A percentile compares a stretch with the other conserved stretches of the same genome.
Conservation (phyloP, 2,329 filamentous ascomycete species). For the Coniochaeta sp. region DNA sequence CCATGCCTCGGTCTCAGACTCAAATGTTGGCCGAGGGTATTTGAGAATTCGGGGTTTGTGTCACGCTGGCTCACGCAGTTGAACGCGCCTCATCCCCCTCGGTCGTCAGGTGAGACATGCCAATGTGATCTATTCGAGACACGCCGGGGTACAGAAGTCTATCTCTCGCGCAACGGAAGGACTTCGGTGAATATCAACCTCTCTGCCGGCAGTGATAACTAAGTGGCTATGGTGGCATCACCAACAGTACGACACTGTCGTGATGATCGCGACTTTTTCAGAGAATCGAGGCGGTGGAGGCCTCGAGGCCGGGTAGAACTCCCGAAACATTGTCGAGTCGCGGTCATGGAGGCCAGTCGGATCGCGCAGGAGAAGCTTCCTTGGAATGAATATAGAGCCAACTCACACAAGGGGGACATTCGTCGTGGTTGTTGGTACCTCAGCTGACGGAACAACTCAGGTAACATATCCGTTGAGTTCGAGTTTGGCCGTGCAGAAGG, state of each 20-base stretch:
- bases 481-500: not conserved
- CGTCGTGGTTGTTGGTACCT: not conserved
- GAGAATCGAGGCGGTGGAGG: not conserved
- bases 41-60: not conserved
- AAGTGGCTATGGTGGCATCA: not conserved
- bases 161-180: not conserved
- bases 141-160: not conserved
- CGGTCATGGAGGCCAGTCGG: not conserved
- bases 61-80: constrained; percentile 1
- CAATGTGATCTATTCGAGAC: constrained; percentile 2
- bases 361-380: not conserved
- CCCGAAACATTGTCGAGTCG: not conserved
- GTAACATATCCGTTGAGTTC: not conserved
- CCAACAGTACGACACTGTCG: not conserved
- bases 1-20: not conserved
- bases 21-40: not conserved
- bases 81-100: not conserved
- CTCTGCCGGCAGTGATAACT: not conserved
- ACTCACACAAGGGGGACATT: not conserved
- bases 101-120: not conserved
- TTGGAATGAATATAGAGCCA: not conserved
- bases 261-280: not conserved
- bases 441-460: not conserved
- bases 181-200: not conserved
- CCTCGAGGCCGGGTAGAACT: not conserved